A percentile compares a stretch with the other conserved stretches of the same genome.
Evolutionary conservation across 352 stramenopile genomes (phyloP).

Genomic region (Pythium oligandrum): DNA sequence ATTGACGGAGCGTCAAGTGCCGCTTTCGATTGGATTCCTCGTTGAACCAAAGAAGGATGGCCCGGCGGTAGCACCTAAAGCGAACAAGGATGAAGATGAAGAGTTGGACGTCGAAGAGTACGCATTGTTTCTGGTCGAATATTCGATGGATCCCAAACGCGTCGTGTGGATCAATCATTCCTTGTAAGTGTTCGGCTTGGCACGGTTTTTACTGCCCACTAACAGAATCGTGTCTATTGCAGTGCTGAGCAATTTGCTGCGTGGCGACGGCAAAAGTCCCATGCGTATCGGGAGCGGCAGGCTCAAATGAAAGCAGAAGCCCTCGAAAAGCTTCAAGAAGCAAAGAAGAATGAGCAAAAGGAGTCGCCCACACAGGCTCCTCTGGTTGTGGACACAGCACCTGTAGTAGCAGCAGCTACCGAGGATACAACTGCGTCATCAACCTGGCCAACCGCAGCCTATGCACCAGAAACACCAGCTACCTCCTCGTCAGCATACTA

Average conservation of each 20-base stretch:
- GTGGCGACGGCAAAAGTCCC: conserved; percentile 14
- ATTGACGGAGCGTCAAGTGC: conserved; percentile 22
- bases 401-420: not conserved
- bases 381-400: not conserved
- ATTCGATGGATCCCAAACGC: conserved; percentile 53
- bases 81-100: conserved; percentile 13
- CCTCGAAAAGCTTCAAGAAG: not conserved
- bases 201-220: too few species aligned
- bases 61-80: not conserved
- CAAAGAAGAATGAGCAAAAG: not conserved
- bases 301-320: conserved; percentile 2
- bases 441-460: not conserved
- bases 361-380: not conserved
- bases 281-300: conserved; percentile 8
- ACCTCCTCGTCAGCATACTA: too few species aligned
- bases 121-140: conserved; percentile 61
- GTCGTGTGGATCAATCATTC: conserved; percentile 67
- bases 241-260: conserved; percentile 20
- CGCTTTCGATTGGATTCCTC: conserved; percentile 4
- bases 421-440: conserved; percentile 6
- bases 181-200: conserved; percentile 29
- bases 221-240: not conserved
- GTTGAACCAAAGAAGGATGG: too few species aligned
- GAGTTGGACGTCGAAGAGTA: conserved; percentile 24
- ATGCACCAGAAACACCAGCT: too few species aligned